Evolutionary conservation across 176 grass and related monocot species (phyloP).

Genomic region (Carex cristatella): DNA sequence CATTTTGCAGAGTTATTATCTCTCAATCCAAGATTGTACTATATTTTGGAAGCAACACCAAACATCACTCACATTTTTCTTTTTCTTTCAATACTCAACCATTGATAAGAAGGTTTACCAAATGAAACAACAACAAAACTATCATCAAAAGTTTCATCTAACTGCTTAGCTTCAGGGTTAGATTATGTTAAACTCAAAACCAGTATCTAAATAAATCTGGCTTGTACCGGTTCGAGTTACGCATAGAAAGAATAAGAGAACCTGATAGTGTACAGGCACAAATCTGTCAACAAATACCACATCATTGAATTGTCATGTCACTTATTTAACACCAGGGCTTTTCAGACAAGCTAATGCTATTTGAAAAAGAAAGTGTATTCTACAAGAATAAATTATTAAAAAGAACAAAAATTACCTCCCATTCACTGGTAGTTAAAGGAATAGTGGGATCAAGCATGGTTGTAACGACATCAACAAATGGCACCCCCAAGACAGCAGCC

Average conservation of each 20-base stretch:
- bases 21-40: background rate
- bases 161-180: background rate
- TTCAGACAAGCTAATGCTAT: background rate
- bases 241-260: background rate
- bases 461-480: constrained; percentile 87
- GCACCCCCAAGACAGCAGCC: constrained; percentile 64
- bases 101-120: background rate
- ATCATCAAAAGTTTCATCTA: background rate
- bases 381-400: background rate
- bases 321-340: background rate
- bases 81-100: background rate
- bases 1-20: background rate
- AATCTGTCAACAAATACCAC: background rate
- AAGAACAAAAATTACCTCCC: constrained; percentile 59
- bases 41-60: background rate
- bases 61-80: background rate
- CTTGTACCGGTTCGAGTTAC: background rate
- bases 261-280: background rate
- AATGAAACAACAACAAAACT: background rate
- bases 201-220: background rate
- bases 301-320: background rate
- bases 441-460: constrained; percentile 94
- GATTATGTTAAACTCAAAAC: background rate
- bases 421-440: constrained; percentile 75
- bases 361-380: background rate